Base-by-base conservation (phyloP, 192 early-diverging fungal species). In the Helicostylum pulchrum region DNA sequence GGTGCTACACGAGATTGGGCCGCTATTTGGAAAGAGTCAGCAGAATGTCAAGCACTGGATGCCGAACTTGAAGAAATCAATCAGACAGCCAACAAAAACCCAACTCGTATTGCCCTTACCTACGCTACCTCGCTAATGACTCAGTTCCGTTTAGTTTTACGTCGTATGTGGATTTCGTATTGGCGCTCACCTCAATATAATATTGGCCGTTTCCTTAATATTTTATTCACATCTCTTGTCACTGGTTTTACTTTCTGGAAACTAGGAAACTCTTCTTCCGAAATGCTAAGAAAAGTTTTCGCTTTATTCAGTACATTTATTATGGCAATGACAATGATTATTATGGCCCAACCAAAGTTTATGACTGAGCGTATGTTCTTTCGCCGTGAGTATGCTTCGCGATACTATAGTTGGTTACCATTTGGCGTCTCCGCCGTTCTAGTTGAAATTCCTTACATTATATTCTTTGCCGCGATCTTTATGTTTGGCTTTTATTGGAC, bases 401-500 rank as follows among this genome's bases (percentile, higher is more conserved):
- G 84, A 30, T 87, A 89, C 60, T 91, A 91, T 67, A 80, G 79
- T 10, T 88, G 84, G 81, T 68, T 78, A 19, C 80, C 89, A 4
- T 91, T 87, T 69, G 79, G 80, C 21, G 45, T 80, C 7, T 78
- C 86, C 5, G 84, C 87, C 55, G 69, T 88, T 34, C 49, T 88
- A 8, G 81, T 85, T 30, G 88, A 93, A 55, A 75, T 87, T 21
- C 91, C 91, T 1, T 93, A 88, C 50, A 79, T 85, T 0, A 48
- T 88, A 10, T 46, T 89, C n/a, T 69, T 82, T 23, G 74, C 80
- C 44, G 87, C 89, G 0, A 34, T 80, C 48, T 88, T 85, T 68
- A 90, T 90, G 73, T 61, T 85, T n/a, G 72, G 81, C 47, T 90
- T 88, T 47, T 93, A 93, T 77, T 93, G 86, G 85, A 80, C 85